Evolutionary conservation across 176 grass and related monocot genomes (phyloP), one percentile per base, ranked within the genome.

Genomic region (Eleusine coracana): DNA sequence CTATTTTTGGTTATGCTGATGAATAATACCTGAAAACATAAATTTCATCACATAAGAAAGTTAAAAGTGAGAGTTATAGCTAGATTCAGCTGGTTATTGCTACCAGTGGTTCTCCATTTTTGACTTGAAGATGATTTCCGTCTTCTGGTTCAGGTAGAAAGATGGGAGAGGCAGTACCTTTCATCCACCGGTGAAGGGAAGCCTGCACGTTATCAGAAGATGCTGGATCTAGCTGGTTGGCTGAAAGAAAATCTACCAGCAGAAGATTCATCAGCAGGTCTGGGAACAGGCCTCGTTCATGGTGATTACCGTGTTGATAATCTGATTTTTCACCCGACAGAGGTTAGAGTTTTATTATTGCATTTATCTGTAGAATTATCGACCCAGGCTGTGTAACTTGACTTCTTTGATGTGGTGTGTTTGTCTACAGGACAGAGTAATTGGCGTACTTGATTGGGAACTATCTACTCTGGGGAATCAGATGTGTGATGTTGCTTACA

Each of bases 401-500:
- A 55, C 29, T 39, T 74, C 23, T 37, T 86, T 10, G 17, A 9
- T 76, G 59, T 77, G 54, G 68, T 31, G 0, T 85, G 13, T 70
- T 88, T 77, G 31, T 81, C 64, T 74, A 23, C 92, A 98, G 95
- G 92, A 95, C 85, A 85, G 76, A 73, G 92, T 98, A 38, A 95
- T 98, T 88, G 96, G 92, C 56, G 81, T 98, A 82, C 91, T 98
- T 84, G 96, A 98, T 93, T 98, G 96, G 96, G 96, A 98, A 85
- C 74, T 98, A 79, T 98, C 96, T 74, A 98, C 96, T 75, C 86
- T 98, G 79, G 96, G 92, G 71, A 98, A 98, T 76, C 96, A 98
- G 70, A 98, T 95, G 96, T 93, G 96, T 73, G 96, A 98, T 93
- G 90, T 98, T 88, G 96, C 96, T 71, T 90, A 95, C 77, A 98